Evolutionary conservation across 192 early-diverging fungal species (phyloP), one percentile per base, ranked within the genome.

Genomic region (Obelidium mucronatum): DNA sequence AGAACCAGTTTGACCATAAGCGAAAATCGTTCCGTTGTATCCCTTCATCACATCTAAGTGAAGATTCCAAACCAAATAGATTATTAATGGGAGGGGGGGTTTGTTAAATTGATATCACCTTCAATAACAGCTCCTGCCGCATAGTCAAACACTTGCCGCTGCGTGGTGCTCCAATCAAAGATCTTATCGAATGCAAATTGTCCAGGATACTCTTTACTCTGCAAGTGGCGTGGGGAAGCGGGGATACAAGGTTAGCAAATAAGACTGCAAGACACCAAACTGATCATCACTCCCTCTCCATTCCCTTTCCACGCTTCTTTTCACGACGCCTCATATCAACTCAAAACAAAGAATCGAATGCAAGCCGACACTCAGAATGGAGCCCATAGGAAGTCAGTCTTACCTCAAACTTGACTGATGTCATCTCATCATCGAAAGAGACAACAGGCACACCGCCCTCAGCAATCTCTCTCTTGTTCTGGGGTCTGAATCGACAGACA

Each of bases 1-100:
- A 37, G 90, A 92, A 72, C 98, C 98, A 8, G 97, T 98, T 81
- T 99, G 98, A 78, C 98, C 98, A 81, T 99, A 99, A 40, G 97
- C 97, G 79, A 99, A 99, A 30, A 99, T 97, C 5, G 97, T 98
- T 55, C 96, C 96, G 83, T 99, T 98, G 86, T 98, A 99, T 69
- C 98, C 97, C 54, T 90, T 89, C 88, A 96, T 94, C 54, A 95
- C 90, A 81, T 97, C 95, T 96, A 84, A n/a, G 34, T 40, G 40
- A 28, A 51, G 48, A 51, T 8, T 13, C 22, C 48, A 34, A 40
- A 65, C 24, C 61, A 34, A 31, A 53, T 28, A 60, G 30, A 15
- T n/a, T 15, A 60, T 17, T 60, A 15, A 65, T 40, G 24, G n/a
- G 1, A 26, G 1, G 54, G 1, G 1, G 35, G 51, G 19, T 28